Evolutionary conservation across 2,329 filamentous ascomycete genomes (phyloP).

Genomic region (Ceratocystiopsis brevicomis): DNA sequence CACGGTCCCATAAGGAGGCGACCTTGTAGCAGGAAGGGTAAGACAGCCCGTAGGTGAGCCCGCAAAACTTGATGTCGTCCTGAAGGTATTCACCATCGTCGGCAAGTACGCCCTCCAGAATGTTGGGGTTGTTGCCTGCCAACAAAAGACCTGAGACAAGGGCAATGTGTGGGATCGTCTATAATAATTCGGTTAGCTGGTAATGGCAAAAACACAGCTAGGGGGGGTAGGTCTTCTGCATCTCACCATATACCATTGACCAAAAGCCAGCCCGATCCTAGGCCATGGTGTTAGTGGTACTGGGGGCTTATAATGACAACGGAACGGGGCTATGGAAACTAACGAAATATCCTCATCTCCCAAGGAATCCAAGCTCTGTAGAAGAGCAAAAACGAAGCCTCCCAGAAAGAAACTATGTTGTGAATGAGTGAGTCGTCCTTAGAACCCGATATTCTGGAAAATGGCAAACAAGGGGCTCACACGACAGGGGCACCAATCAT

Average conservation of each 20-base stretch:
- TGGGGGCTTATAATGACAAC: background rate
- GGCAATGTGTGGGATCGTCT: conserved; percentile 13
- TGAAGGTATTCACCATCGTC: conserved; percentile 5
- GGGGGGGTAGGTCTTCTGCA: too few relatives aligned
- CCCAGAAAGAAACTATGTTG: conserved; percentile 12
- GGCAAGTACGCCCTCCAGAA: conserved; percentile 12
- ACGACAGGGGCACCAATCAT: conserved; percentile 12
- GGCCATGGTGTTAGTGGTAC: background rate
- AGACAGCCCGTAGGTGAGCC: conserved; percentile 9
- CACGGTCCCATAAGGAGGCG: conserved; percentile 12
- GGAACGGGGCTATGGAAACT: too few relatives aligned
- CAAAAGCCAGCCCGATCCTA: conserved; percentile 6
- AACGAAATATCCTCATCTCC: conserved; percentile 9
- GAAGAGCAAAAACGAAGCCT: conserved; percentile 11
- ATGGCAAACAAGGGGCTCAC: background rate
- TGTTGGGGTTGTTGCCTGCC: conserved; percentile 14
- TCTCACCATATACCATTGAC: conserved; percentile 11
- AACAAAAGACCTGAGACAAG: conserved; percentile 12
- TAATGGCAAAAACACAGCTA: too few relatives aligned
- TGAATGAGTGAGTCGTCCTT: background rate
- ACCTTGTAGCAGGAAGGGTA: conserved; percentile 13
- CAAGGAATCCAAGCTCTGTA: conserved; percentile 8
- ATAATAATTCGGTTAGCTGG: background rate
- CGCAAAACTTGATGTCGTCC: conserved; percentile 6
- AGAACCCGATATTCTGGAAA: background rate